phyloP scores from a whole-genome alignment of 2,329 filamentous ascomycete genomes.

The Hymenoscyphus scutula region DNA sequence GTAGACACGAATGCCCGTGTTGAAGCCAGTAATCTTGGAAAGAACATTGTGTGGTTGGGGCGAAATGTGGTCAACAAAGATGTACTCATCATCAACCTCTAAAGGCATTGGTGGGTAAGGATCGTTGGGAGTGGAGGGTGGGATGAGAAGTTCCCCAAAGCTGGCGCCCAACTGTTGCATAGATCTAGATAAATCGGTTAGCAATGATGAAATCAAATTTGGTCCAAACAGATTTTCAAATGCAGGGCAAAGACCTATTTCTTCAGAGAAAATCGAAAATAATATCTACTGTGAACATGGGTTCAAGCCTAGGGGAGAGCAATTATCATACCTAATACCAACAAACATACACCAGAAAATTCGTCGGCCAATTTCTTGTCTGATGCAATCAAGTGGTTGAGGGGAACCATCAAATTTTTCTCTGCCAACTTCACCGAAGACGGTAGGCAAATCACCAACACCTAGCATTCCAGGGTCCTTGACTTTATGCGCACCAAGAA shows the following conservation, averaged over 20 bases:
- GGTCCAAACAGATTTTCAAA: not conserved
- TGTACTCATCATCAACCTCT: conserved; percentile 81
- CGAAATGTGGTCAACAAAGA: conserved; percentile 68
- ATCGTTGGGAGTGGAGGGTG: conserved; percentile 71
- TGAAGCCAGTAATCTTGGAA: conserved; percentile 76
- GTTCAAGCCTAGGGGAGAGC: not conserved
- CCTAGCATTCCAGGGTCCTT: conserved; percentile 40
- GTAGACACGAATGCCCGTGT: conserved; percentile 74
- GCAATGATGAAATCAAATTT: not conserved
- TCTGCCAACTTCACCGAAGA: conserved; percentile 25
- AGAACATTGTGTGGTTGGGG: conserved; percentile 66
- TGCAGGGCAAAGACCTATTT: not conserved
- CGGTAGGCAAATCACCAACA: conserved; percentile 23
- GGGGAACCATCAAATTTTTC: conserved; percentile 14
- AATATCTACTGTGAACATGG: too few species aligned
- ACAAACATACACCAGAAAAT: conserved; percentile 85
- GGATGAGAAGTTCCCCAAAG: conserved; percentile 69
- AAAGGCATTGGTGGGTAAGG: conserved; percentile 76
- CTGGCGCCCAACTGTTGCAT: conserved; percentile 74
- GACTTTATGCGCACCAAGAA: conserved; percentile 62
- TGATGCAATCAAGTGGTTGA: conserved; percentile 58
- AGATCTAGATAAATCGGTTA: conserved; percentile 48
- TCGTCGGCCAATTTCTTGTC: conserved; percentile 70
- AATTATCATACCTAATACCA: conserved; percentile 59
- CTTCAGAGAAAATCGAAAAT: conserved; percentile 24